Evolutionary conservation across 2,329 filamentous ascomycete species (phyloP).

Genomic region (Aspergillus candidus): DNA sequence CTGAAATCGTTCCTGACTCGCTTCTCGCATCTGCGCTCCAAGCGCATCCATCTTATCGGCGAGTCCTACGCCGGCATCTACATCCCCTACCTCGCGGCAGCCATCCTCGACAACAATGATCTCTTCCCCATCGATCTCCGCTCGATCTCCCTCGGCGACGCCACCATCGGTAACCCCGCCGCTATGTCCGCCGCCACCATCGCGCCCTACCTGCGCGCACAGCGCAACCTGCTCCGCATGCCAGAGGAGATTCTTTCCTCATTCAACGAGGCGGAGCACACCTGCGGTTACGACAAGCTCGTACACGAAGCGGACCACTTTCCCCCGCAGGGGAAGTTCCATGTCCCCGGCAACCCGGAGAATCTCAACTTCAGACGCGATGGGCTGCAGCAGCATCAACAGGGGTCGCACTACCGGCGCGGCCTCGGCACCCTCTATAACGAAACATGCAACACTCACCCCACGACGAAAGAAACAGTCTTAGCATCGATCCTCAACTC

Average conservation of each 20-base stretch:
- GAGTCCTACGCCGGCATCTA: conserved; percentile 36
- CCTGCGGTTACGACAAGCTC: conserved; percentile 28
- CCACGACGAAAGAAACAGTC: conserved; percentile 21
- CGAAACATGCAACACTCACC: conserved; percentile 20
- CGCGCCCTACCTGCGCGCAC: conserved; percentile 22
- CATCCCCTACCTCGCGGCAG: conserved; percentile 32
- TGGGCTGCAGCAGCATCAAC: not conserved
- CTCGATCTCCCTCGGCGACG: conserved; percentile 34
- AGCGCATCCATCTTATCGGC: conserved; percentile 32
- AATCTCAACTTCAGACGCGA: conserved; percentile 22
- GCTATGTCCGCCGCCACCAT: conserved; percentile 29
- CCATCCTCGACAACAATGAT: conserved; percentile 24
- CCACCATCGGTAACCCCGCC: conserved; percentile 31
- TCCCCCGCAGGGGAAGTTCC: conserved; percentile 26
- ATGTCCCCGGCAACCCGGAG: conserved; percentile 28
- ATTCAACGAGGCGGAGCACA: conserved; percentile 26
- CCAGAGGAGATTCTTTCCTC: conserved; percentile 22
- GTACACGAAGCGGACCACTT: conserved; percentile 23
- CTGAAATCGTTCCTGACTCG: conserved; percentile 24
- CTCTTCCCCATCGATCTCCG: conserved; percentile 25
- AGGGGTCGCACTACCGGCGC: conserved; percentile 7
- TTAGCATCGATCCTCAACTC: conserved; percentile 27
- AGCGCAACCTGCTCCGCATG: conserved; percentile 20
- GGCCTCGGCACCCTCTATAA: conserved; percentile 10
- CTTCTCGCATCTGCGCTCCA: conserved; percentile 28